Percentiles rank a stretch among this genome's conserved stretches.
Conservation (phyloP, 768 basidiomycete genomes). For the Pleurotus giganteus region DNA sequence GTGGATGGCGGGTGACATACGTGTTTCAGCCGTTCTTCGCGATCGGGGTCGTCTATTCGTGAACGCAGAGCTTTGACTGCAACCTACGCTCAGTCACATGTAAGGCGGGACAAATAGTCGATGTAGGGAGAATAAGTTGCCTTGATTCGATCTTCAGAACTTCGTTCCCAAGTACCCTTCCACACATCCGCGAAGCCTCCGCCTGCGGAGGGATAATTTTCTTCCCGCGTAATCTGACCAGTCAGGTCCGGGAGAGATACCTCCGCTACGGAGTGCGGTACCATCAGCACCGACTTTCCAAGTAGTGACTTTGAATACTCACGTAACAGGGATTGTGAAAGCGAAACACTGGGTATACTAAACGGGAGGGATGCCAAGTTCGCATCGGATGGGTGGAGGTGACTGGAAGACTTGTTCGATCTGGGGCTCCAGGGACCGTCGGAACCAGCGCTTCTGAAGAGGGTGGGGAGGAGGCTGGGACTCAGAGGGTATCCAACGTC, state of each 20-base stretch:
- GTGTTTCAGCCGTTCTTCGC: constrained; percentile 28
- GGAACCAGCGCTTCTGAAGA: constrained; percentile 22
- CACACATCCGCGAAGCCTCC: constrained; percentile 46
- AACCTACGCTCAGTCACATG: neutral
- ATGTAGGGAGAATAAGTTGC: constrained; percentile 13
- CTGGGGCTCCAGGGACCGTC: constrained; percentile 15
- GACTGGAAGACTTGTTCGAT: neutral
- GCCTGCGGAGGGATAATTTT: constrained; percentile 33
- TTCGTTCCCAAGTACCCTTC: constrained; percentile 33
- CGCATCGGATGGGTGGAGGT: constrained; percentile 7
- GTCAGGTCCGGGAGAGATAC: constrained; percentile 26
- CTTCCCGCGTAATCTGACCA: constrained; percentile 27
- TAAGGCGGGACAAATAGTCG: constrained; percentile 3
- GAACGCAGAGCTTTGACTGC: constrained; percentile 39
- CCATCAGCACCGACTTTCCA: constrained; percentile 3
- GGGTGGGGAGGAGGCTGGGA: constrained; percentile 33
- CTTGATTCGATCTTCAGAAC: constrained; percentile 14
- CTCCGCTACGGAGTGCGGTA: constrained; percentile 10
- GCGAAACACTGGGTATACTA: constrained; percentile 10
- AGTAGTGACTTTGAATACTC: neutral
- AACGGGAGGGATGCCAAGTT: constrained; percentile 9
- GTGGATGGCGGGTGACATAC: constrained; percentile 14
- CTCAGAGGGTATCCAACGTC: constrained; percentile 27
- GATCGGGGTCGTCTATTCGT: constrained; percentile 27
- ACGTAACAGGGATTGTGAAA: neutral